Base-by-base conservation (phyloP, 1,284 basidiomycete genomes). In the Agroathelia rolfsii region DNA sequence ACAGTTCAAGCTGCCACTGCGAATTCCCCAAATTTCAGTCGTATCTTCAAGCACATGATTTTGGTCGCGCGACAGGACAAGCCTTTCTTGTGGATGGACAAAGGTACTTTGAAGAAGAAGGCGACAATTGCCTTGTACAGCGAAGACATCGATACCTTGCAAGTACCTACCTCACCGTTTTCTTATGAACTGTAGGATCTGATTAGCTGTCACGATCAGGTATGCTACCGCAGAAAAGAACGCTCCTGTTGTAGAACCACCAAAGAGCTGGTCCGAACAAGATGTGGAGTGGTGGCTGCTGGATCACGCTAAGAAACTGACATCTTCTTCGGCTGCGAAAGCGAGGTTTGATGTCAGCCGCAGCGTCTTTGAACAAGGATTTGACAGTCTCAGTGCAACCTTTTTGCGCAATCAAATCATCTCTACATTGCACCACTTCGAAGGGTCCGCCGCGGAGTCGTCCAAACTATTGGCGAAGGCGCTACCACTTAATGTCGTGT, bases 41-140 rank as follows among this genome's bases (percentile, higher is more conserved):
- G 58, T 17, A 56, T 67, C 15, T 62, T 56, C 44, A 61, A 62
- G 34, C 62, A 61, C 32, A 58, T 62, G 56, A 57, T 63, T 13
- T 31, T 62, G 1, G 36, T 62, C 22, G 41, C 52, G 0, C 43
- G 44, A 1, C 29, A 32, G 1, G 47, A 50, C 2, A 62, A 59
- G 33, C 59, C 58, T 6, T 42, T 64, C 6, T 49, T 55, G 6
- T 46, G 56, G 4, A 38, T 55, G 11, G 52, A 43, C 3, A 62
- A 64, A 39, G 58, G 58, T 0, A 60, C 58, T 0, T 47, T 63
- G 3, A 53, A 54, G 50, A 42, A 56, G 8, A 61, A 64, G 34
- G 44, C 49, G 5, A 53, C 58, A 0, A 37, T 64, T 17, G 30
- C 36, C 4, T 17, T 37, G 4, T 63, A 61, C 36, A 41, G 49